Evolutionary conservation across 2,329 filamentous ascomycete genomes (phyloP), one percentile per base, ranked within the genome.

Genomic region (Sporothrix inflata): DNA sequence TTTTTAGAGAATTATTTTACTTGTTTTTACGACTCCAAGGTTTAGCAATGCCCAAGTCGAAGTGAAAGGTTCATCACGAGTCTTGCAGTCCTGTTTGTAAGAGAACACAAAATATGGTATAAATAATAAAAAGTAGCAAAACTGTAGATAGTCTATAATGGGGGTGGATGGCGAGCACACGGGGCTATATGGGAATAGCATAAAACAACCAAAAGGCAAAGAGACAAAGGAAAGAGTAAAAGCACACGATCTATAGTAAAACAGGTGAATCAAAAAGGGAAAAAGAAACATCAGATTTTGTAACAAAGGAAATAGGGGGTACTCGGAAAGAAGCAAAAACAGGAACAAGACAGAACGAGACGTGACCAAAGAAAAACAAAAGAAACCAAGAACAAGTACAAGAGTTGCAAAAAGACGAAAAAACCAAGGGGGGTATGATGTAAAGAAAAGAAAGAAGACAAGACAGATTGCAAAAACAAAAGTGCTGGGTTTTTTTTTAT

Each of bases 261-360:
- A 47, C 40, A 66, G 63, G 45, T 6, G 27, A 38, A 67, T 51
- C 27, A 14, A 21, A 19, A 24, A 57, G 30, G 34, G 16, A 47
- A 40, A 57, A 30, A 21, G 5, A 63, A 60, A 69, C 40, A 61
- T 42, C 38, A 71, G 42, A 24, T n/a, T n/a, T n/a, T 24, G n/a
- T 6, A 19, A 68, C 49, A 73, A 69, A 71, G 47, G 47, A 69
- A 60, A 69, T 16, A 49, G n/a, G n/a, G 65, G 38, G 45, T 14
- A 60, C 38, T 30, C 40, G 47, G 61, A 24, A 65, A 61, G 34
- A 9, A 45, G 24, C 68, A 55, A 45, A 51, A 19, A 71, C 2
- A n/a, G 16, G 63, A 55, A 19, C 34, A 70, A 51, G 40, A 55
- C 47, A 34, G 68, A 40, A 65, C 24, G 30, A 34, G 21, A 55